Evolutionary conservation across 2,329 filamentous ascomycete species (phyloP).

Genomic region (Paradendryphiella salina): DNA sequence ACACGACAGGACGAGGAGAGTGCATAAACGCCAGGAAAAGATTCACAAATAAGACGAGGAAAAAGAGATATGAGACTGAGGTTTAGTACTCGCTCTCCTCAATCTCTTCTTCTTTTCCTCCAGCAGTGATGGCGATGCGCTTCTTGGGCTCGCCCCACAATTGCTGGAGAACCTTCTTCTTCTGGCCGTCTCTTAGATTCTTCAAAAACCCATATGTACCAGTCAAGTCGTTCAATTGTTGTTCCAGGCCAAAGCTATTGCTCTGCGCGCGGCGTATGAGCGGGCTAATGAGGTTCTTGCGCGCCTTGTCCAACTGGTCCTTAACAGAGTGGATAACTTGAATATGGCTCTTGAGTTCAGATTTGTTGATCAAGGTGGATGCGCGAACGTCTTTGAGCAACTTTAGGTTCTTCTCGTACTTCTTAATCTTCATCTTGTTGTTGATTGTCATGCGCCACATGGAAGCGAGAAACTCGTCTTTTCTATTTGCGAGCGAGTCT

Average conservation of each 20-base stretch:
- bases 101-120: conserved; percentile 24
- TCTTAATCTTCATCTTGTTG: conserved; percentile 73
- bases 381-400: conserved; percentile 77
- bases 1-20: no score
- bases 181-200: conserved; percentile 75
- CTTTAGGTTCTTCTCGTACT: conserved; percentile 87
- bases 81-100: conserved; percentile 14
- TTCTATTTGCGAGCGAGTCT: conserved; percentile 75
- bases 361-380: conserved; percentile 85
- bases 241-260: conserved; percentile 74
- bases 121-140: conserved; percentile 33
- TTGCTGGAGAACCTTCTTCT: conserved; percentile 79
- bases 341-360: conserved; percentile 83
- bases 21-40: conserved; percentile 1
- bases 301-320: conserved; percentile 80
- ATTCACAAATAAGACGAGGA: background rate
- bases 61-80: background rate
- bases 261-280: conserved; percentile 71
- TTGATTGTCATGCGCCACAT: conserved; percentile 88
- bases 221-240: conserved; percentile 82
- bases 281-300: conserved; percentile 81
- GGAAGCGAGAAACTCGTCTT: conserved; percentile 78
- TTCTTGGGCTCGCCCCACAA: conserved; percentile 55
- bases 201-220: conserved; percentile 79
- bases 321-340: conserved; percentile 81